phyloP scores from a whole-genome alignment of 306 rosid species.

The Rosa multiflora region DNA sequence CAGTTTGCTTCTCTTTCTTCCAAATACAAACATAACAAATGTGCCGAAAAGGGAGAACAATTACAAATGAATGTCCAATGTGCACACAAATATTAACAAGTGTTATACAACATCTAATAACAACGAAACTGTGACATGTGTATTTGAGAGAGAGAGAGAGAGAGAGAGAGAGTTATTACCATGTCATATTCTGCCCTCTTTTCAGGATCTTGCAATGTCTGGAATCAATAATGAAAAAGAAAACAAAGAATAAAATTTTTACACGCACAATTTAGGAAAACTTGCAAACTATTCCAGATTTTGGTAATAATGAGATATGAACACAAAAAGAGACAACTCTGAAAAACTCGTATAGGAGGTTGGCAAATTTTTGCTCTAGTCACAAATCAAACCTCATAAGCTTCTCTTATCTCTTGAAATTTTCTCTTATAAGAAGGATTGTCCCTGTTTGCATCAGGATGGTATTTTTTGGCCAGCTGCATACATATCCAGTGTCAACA shows the following conservation, averaged over 20 bases:
- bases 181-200: conserved; percentile 67
- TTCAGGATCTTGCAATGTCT: conserved; percentile 79
- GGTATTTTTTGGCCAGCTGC: conserved; percentile 95
- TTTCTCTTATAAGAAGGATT: conserved; percentile 81
- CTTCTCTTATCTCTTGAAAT: conserved; percentile 94
- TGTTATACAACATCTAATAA: not conserved
- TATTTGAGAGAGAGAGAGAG: not conserved
- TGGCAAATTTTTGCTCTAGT: not conserved
- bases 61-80: not conserved
- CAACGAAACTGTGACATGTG: not conserved
- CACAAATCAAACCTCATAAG: conserved; percentile 70
- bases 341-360: not conserved
- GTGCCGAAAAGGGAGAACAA: not conserved
- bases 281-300: not conserved
- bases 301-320: not conserved
- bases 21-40: not conserved
- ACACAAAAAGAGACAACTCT: not conserved
- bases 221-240: conserved; percentile 25
- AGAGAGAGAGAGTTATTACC: conserved; percentile 38
- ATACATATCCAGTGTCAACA: conserved; percentile 4
- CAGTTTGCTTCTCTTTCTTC: not conserved
- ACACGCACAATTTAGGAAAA: not conserved
- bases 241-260: not conserved
- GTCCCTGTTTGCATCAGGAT: conserved; percentile 89
- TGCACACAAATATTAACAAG: not conserved